Conservation (phyloP, 768 basidiomycete genomes). For the Lactarius sp. region DNA sequence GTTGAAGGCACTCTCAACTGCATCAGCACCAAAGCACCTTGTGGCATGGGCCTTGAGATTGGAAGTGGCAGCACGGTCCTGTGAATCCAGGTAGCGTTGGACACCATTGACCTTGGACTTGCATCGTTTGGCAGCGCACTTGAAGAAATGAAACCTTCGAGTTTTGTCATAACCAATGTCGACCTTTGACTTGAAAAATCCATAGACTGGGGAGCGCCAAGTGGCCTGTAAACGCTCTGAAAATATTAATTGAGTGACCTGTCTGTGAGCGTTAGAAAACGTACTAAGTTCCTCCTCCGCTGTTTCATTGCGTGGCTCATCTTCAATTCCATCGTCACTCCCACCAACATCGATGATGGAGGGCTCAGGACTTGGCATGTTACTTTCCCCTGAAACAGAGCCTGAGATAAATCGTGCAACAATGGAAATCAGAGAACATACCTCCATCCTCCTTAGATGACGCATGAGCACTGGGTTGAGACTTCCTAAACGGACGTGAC, state of each 20-base stretch:
- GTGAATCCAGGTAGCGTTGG: neutral
- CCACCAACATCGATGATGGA: neutral
- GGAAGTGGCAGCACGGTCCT: neutral
- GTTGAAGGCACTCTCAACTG: neutral
- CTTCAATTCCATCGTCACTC: neutral
- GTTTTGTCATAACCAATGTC: neutral
- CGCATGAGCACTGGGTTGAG: too few relatives aligned
- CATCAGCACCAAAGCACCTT: neutral
- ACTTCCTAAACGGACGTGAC: too few relatives aligned
- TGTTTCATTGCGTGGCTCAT: neutral
- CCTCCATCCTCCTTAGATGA: too few relatives aligned
- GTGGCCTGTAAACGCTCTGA: too few relatives aligned
- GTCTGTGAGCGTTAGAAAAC: too few relatives aligned
- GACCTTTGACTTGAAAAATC: neutral
- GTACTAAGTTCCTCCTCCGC: neutral
- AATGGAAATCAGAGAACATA: too few relatives aligned
- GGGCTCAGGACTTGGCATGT: too few relatives aligned
- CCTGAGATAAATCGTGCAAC: too few relatives aligned
- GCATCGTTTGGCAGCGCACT: neutral
- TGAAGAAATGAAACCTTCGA: neutral
- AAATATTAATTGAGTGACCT: too few relatives aligned
- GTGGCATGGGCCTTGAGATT: neutral
- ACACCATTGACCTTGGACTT: neutral
- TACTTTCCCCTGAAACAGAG: too few relatives aligned
- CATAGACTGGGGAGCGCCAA: neutral